These are phyloP conservation scores for Effrenium voratum DNA, from an alignment of 73 alveolate species.

Conservation along the genomic window DNA sequence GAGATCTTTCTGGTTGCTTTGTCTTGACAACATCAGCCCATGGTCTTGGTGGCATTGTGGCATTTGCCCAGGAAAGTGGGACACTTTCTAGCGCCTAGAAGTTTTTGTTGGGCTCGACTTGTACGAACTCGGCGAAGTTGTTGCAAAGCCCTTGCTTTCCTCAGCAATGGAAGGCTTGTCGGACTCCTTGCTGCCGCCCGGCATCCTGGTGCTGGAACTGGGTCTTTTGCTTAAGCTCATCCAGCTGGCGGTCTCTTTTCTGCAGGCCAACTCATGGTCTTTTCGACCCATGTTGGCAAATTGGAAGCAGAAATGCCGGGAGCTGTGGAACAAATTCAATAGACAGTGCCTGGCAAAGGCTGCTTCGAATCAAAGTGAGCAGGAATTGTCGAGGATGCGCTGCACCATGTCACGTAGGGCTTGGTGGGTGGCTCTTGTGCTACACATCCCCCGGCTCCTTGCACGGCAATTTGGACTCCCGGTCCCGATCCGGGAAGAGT, in stretches of 20 bases:
- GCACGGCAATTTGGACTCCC: neutral
- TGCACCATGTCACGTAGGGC: neutral
- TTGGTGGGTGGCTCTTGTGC: neutral
- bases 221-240: neutral
- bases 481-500: neutral
- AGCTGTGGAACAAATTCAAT: neutral
- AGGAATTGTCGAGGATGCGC: neutral
- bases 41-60: too few species aligned
- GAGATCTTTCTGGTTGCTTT: too few species aligned
- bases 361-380: too few species aligned
- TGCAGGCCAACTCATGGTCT: neutral
- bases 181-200: neutral
- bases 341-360: neutral
- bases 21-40: too few species aligned
- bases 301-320: neutral
- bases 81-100: too few species aligned
- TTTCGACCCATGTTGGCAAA: neutral
- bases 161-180: too few species aligned
- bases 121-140: too few species aligned
- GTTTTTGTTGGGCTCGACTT: too few species aligned
- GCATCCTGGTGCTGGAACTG: neutral
- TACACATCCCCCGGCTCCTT: neutral
- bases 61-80: too few species aligned
- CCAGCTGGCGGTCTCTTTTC: neutral
- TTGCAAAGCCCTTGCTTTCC: too few species aligned